A percentile compares a stretch with the other conserved stretches of the same genome.
Evolutionary conservation across 73 alveolate species (phyloP).

Genomic region (Stentor coeruleus): DNA sequence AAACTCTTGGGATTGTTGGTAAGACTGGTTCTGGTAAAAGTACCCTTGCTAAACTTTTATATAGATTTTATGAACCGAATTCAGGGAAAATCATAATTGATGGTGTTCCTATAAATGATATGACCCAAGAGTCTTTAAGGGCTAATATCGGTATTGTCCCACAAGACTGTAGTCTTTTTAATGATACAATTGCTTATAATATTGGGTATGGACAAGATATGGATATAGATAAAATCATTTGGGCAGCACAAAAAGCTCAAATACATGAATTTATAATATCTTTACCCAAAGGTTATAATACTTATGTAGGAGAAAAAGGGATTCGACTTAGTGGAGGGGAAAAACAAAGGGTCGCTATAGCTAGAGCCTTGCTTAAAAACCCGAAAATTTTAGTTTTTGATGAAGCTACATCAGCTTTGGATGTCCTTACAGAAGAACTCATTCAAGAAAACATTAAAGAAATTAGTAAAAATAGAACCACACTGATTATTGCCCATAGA

Average conservation of each 20-base stretch:
- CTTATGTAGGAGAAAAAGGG: conserved; percentile 45
- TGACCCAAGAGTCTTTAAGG: conserved; percentile 58
- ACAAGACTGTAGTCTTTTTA: conserved; percentile 84
- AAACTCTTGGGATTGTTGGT: conserved; percentile 84
- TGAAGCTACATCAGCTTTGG: conserved; percentile 82
- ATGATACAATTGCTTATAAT: conserved; percentile 77
- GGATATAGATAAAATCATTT: conserved; percentile 37
- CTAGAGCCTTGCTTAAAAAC: conserved; percentile 76
- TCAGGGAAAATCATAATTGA: conserved; percentile 80
- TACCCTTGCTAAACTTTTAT: conserved; percentile 70
- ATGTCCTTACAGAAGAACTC: conserved; percentile 63
- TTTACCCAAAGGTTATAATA: conserved; percentile 31
- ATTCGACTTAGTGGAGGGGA: conserved; percentile 37
- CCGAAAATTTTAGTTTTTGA: conserved; percentile 68
- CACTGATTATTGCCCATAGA: conserved; percentile 74
- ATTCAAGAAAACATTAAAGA: conserved; percentile 59
- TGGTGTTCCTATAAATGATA: conserved; percentile 67
- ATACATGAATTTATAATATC: conserved; percentile 12
- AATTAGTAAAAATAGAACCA: conserved; percentile 52
- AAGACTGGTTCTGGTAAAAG: conserved; percentile 95
- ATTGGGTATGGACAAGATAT: conserved; percentile 65
- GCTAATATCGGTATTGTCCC: conserved; percentile 70
- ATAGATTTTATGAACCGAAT: conserved; percentile 88
- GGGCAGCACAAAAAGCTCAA: conserved; percentile 43
- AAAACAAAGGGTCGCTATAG: conserved; percentile 76